Evolutionary conservation across 306 rosid genomes (phyloP), one percentile per base, ranked within the genome.

Genomic region (Psophocarpus tetragonolobus): DNA sequence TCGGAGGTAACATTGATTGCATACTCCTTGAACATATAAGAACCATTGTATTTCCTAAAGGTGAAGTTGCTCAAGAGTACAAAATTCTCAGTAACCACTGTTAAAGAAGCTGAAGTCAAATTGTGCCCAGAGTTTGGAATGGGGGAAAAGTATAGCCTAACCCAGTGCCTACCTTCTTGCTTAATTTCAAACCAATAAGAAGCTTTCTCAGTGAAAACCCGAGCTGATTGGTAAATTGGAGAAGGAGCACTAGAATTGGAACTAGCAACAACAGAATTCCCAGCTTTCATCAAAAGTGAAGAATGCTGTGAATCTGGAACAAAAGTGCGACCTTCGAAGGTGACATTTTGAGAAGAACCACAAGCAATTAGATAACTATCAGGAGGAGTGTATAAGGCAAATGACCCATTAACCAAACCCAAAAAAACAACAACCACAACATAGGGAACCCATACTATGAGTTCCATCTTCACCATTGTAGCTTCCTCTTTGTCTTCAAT

Each of bases 81-180:
- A 85, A 92, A 89, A 68, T 75, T 21, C 30, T 89, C 94, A 38
- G 92, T 79, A 61, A 89, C 88, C 17, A 92, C 94, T 12, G 94
- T 85, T 5, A 92, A 29, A 8, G 87, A 82, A 20, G 94, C 92
- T 75, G 94, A 87, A 13, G 70, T 47, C 87, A 92, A 82, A 62
- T 82, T 69, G 48, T 71, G 88, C 38, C 78, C 33, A 33, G 79
- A 21, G 51, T 78, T 87, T 5, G 87, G 68, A 68, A 88, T 30
- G 27, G 96, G 90, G 81, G 54, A 89, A 75, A 92, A 90, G 38
- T 92, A 90, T 33, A 92, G 89, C 63, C 97, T 86, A 35, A 90
- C 78, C 97, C 96, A 92, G 83, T 92, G 97, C 82, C 91, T 87
- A 64, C 94, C 94, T 64, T 68, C 92, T 68, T 64, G 73, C 82